These are phyloP conservation scores for Chalciporus piperatoides DNA, from an alignment of 1,284 basidiomycete species.

Conservation along the genomic window DNA sequence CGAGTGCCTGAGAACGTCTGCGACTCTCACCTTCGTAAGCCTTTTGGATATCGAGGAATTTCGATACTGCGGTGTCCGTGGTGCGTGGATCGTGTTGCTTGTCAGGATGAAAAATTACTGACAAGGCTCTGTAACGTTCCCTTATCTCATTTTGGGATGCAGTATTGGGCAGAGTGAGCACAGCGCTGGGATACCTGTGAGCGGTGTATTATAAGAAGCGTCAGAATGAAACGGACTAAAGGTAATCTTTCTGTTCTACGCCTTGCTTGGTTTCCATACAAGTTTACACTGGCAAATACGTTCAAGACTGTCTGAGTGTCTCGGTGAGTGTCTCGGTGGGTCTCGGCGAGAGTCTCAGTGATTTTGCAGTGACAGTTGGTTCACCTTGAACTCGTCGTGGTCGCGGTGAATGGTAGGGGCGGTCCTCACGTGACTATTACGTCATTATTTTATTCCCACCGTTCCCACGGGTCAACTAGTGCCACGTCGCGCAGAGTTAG, in stretches of 20 bases:
- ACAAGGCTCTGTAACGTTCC: conserved; percentile 67
- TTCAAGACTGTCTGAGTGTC: not conserved
- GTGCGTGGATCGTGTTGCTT: conserved; percentile 63
- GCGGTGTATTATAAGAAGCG: not conserved
- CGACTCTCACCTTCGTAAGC: conserved; percentile 66
- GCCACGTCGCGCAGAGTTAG: not conserved
- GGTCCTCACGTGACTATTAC: conserved; percentile 10
- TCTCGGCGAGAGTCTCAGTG: too few species aligned
- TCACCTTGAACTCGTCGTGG: too few species aligned
- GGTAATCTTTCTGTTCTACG: conserved; percentile 17
- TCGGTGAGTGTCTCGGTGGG: not conserved
- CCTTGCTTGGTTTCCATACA: conserved; percentile 1
- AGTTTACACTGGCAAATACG: not conserved
- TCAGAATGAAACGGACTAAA: conserved; percentile 20
- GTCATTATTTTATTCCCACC: not conserved
- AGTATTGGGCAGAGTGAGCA: conserved; percentile 63
- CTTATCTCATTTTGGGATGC: conserved; percentile 67
- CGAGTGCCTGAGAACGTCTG: not conserved
- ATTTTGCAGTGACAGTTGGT: too few species aligned
- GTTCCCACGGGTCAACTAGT: not conserved
- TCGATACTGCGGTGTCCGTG: conserved; percentile 57
- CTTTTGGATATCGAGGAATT: conserved; percentile 73
- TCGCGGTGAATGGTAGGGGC: too few species aligned
- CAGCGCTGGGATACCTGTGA: conserved; percentile 37
- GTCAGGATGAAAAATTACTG: conserved; percentile 83